A percentile compares a stretch with the other conserved stretches of the same genome.
Conservation (phyloP, 345 rosid species). For the Moringa oleifera region DNA sequence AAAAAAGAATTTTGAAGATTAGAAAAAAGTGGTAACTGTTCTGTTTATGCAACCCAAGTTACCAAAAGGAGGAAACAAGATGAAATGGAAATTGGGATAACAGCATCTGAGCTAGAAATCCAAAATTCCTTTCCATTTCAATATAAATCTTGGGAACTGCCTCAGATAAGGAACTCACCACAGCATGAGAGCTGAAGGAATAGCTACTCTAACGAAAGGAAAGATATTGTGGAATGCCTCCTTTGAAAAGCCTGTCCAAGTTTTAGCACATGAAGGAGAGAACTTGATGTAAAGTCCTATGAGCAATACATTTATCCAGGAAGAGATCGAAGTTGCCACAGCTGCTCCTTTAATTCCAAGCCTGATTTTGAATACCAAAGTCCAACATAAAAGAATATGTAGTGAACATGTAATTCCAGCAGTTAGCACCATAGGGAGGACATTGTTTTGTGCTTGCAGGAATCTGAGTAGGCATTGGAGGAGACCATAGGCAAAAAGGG, state of each 20-base stretch:
- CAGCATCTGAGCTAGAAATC: no score
- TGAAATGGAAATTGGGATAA: no score
- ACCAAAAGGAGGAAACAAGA: no score
- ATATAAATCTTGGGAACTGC: no score
- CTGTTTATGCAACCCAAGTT: no score
- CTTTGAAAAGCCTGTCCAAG: slow-evolving; percentile 28
- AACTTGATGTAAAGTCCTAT: slow-evolving; percentile 23
- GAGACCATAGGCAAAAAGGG: slow-evolving; percentile 34
- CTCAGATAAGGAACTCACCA: slow-evolving; percentile 14
- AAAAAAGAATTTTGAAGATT: no score
- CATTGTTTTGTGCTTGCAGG: slow-evolving; percentile 44
- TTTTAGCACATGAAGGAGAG: slow-evolving; percentile 26
- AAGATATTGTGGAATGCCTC: slow-evolving; percentile 17
- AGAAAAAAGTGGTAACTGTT: no score
- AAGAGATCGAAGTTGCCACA: slow-evolving; percentile 31
- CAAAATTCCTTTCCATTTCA: no score
- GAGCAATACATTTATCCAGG: slow-evolving; percentile 28
- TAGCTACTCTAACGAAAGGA: slow-evolving; percentile 16
- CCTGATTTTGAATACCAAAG: slow-evolving; percentile 31
- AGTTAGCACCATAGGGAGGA: slow-evolving; percentile 43
- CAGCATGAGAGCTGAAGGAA: slow-evolving; percentile 34
- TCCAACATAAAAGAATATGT: slow-evolving; percentile 42
- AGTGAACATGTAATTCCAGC: slow-evolving; percentile 35
- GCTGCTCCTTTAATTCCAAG: slow-evolving; percentile 56
- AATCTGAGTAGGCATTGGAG: slow-evolving; percentile 43